Percentiles rank a stretch among this genome's conserved stretches.
Conservation (phyloP, 345 rosid species). For the Populus tremula region DNA sequence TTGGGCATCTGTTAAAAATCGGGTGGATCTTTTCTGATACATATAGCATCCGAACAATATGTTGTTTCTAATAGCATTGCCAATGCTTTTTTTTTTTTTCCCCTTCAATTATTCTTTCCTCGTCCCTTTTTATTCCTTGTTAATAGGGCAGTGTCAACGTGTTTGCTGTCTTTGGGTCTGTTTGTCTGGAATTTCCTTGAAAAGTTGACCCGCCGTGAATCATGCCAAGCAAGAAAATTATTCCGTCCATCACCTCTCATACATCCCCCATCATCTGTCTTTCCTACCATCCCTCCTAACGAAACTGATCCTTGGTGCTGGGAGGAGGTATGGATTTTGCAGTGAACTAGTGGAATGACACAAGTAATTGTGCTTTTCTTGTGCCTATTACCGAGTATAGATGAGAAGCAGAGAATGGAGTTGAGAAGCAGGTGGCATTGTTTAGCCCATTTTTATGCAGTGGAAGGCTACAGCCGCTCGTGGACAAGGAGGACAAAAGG, state of each 20-base stretch:
- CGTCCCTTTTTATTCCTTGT: not conserved
- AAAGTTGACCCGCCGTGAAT: not conserved
- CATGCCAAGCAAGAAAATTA: not conserved
- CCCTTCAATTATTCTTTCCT: not conserved
- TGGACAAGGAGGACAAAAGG: not conserved
- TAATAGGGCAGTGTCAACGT: not conserved
- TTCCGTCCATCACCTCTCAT: too few species aligned
- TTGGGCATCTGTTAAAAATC: not conserved
- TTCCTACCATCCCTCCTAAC: too few species aligned
- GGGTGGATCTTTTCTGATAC: not conserved
- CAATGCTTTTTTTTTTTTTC: accelerated
- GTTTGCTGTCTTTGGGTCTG: too few species aligned
- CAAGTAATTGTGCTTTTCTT: not conserved
- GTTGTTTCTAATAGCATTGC: not conserved
- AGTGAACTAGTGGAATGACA: not conserved
- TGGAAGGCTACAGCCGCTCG: not conserved
- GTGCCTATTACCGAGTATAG: not conserved
- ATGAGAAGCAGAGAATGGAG: too few species aligned
- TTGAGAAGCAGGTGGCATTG: not conserved
- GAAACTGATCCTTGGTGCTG: not conserved
- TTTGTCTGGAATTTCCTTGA: too few species aligned
- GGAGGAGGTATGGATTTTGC: not conserved
- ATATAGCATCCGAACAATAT: not conserved
- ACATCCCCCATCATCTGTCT: too few species aligned
- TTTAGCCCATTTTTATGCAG: not conserved